phyloP scores from a whole-genome alignment of 768 basidiomycete species.

The Gelatoporia subvermispora region DNA sequence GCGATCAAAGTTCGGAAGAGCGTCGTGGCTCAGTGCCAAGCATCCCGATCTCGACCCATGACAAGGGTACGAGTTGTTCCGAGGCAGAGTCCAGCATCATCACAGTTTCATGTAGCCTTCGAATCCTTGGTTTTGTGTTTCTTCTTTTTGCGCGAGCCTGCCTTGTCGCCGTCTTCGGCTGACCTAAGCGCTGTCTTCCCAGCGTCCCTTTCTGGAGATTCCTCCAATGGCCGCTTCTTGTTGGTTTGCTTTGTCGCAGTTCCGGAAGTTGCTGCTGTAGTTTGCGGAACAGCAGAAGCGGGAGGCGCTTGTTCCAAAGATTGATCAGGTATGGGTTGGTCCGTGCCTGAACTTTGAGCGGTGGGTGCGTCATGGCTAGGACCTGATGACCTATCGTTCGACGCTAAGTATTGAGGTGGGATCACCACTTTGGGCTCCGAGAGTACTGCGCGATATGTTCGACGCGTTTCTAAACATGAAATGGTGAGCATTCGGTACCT shows the following conservation, averaged over 20 bases:
- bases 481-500: not conserved
- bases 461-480: slow-evolving; percentile 63
- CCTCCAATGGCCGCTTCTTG: slow-evolving; percentile 9
- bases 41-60: too few relatives aligned
- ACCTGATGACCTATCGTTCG: not conserved
- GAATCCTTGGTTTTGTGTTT: slow-evolving; percentile 11
- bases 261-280: not conserved
- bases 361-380: not conserved
- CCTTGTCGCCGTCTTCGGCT: slow-evolving; percentile 1
- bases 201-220: not conserved
- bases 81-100: too few relatives aligned
- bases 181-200: not conserved
- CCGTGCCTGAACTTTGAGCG: not conserved
- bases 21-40: too few relatives aligned
- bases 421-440: slow-evolving; percentile 70
- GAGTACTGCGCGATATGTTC: slow-evolving; percentile 73
- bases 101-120: not conserved
- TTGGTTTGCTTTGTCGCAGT: not conserved
- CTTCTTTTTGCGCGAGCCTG: slow-evolving; percentile 16
- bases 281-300: not conserved
- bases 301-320: not conserved
- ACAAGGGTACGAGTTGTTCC: too few relatives aligned
- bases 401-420: slow-evolving; percentile 23
- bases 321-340: not conserved
- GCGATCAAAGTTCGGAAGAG: too few relatives aligned